A percentile compares a stretch with the other conserved stretches of the same genome.
These are phyloP conservation scores for Chionographis japonica DNA, from an alignment of 106 monocot species.

Conservation along the genomic window DNA sequence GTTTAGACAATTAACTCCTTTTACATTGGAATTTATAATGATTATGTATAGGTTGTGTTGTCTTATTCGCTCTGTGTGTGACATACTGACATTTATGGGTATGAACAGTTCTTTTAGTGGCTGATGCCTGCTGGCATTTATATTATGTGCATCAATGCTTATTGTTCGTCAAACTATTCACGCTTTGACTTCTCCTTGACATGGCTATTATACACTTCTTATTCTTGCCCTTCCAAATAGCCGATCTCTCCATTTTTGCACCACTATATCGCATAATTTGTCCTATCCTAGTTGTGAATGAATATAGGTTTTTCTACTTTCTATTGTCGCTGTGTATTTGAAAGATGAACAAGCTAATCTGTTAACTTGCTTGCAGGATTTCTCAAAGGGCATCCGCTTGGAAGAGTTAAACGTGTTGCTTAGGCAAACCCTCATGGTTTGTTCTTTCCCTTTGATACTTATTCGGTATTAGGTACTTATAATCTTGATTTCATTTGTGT, in stretches of 20 bases:
- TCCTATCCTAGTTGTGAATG: too few species aligned
- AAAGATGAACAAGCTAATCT: neutral
- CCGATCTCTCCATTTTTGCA: neutral
- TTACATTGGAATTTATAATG: neutral
- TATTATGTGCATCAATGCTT: too few species aligned
- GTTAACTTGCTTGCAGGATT: conserved; percentile 54
- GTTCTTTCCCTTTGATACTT: conserved; percentile 13
- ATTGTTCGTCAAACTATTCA: too few species aligned
- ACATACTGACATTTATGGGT: too few species aligned
- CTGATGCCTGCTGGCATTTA: too few species aligned
- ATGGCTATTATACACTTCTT: too few species aligned
- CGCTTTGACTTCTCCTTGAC: too few species aligned
- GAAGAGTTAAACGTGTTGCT: conserved; percentile 92
- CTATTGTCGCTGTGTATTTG: too few species aligned
- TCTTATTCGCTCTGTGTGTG: neutral
- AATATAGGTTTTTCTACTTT: too few species aligned
- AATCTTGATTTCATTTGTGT: too few species aligned
- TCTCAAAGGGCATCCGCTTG: conserved; percentile 82
- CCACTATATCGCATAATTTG: neutral
- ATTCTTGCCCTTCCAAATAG: neutral
- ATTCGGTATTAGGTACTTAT: neutral
- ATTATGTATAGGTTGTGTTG: neutral
- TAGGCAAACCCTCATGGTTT: conserved; percentile 79
- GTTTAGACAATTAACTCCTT: too few species aligned
- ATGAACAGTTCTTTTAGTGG: too few species aligned